Base-by-base conservation (phyloP, 2,329 filamentous ascomycete genomes). In the Atkinsonella texensis region DNA sequence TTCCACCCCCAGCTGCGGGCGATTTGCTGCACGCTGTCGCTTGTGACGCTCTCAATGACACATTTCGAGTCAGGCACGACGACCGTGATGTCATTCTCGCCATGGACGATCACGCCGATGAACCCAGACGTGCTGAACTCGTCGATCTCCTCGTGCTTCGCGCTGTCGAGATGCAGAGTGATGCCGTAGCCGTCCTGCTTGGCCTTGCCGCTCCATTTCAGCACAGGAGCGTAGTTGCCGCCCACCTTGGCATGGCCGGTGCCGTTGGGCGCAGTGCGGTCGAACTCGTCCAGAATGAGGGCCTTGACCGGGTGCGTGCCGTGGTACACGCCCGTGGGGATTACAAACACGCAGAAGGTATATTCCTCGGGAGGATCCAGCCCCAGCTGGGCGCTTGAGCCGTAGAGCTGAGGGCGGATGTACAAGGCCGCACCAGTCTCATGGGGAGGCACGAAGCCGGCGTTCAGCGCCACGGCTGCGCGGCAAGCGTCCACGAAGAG, bases 71-170 rank as follows among this genome's bases (percentile, higher is more conserved):
- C 86, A 0, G 91, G 90, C n/a, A 93, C 83, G 5, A 93, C 83
- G 2, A 97, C 72, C 8, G 85, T 91, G 11, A 85, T 73, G 32
- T 77, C 69, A 4, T 73, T 70, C 31, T 75, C 74, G 3, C 75
- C 79, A 73, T n/a, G 20, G 51, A 76, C 76, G 58, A 78, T 74
- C 6, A 87, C 85, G 3, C 89, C 93, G 57, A 97, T 85, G 67
- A 98, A 97, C 1, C 89, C 91, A 56, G 85, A 90, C 0, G 93
- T 97, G 58, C 86, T 93, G 65, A 97, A 98, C 75, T 98, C 91
- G 63, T 98, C 91, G 55, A 98, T 80, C 66, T 94, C 89, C 54
- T 81, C 84, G 59, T 90, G 80, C 10, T 80, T 87, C 62, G 83
- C 83, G 66, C 87, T 93, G 70, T 97, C 93, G 51, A 97, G 73